Base-by-base conservation (phyloP, 2,329 filamentous ascomycete genomes). In the Diaporthe citri region DNA sequence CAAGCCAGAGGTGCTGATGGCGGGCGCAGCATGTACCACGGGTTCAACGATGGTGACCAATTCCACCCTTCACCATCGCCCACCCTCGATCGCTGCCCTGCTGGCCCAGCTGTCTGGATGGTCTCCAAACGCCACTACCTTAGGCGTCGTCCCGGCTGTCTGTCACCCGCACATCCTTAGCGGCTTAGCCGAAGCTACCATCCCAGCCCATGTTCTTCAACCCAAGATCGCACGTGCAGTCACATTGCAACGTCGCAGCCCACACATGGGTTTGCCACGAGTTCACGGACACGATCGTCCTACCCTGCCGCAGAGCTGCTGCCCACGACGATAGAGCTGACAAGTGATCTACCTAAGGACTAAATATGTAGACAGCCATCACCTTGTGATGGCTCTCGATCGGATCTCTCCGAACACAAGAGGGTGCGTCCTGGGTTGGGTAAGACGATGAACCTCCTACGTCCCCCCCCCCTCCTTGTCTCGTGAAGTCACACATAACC, bases 101-200 rank as follows among this genome's bases (percentile, higher is more conserved):
- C 69, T 52, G 70, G 48, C 70, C 56, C 70, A 51, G 70, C 56
- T 51, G 31, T 62, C 70, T 41, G 70, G 70, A 28, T 41, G n/a
- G 43, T 28, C 31, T 51, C 41, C 43, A 34, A 51, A 66, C 62
- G 60, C 60, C 60, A 66, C 28, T 25, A 28, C 52, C 51, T 34
- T 43, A 43, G 69, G 20, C 15, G 15, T 51, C n/a, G 39, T 62
- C 70, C 70, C 70, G 70, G 70, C 48, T 62, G 43, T 62, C 70
- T 72, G 70, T 72, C 70, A 72, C 70, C 70, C 57, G n/a, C 34
- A 41, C 43, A 28, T 5, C 9, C 46, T 25, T 72, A 52, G 70
- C 70, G 70, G 70, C 56, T 62, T 62, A 60, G 70, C 70, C 57
- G 56, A 72, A 72, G 70, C 57, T 39, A 41, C 34, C 43, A 51